Base-by-base conservation (phyloP, 495 filamentous ascomycete genomes). In the Xylaria telfairii region DNA sequence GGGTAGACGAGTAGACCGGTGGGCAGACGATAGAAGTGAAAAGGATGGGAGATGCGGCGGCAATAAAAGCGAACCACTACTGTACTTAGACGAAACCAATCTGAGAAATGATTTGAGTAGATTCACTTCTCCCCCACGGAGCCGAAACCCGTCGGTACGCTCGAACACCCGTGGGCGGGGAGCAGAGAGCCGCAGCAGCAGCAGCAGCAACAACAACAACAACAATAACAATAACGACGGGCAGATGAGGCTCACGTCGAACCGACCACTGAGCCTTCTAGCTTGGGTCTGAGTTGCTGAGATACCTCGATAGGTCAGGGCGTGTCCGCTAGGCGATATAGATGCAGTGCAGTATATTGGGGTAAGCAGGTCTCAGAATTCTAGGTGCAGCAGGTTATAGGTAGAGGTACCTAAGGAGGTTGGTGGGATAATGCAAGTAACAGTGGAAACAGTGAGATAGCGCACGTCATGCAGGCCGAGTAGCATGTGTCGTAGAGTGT, bases 391-490 rank as follows among this genome's bases (percentile, higher is more conserved):
- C n/a, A n/a, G 37, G 32, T 34, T 62, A 13, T 62, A 28, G 34
- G 32, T 41, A 62, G n/a, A 44, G 37, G 37, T 62, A 62, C 34
- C 21, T 62, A 60, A 5, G 21, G 4, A 64, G 21, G 51, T 46
- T 32, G 30, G 51, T 46, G 46, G 39, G 37, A 67, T 44, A 59
- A 39, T 28, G 47, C 46, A 53, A 54, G 46, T 41, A 49, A 30
- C 28, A 44, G 26, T 32, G 32, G 28, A 49, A 53, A 37, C 24
- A 7, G 42, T 21, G 17, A 34, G 64, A 39, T 54, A 41, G 28
- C 44, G 44, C 62, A 65, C 26, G 62, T 49, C 62, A 65, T 51
- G 62, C 62, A 65, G 62, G 62, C 19, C 24, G 62, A 24, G 64
- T 41, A 49, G 62, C 32, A 63, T 3, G 26, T 46, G 26, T 28